Evolutionary conservation across 139 green algal genomes (phyloP), one percentile per base, ranked within the genome.

Genomic region (Edaphochlamys debaryana): DNA sequence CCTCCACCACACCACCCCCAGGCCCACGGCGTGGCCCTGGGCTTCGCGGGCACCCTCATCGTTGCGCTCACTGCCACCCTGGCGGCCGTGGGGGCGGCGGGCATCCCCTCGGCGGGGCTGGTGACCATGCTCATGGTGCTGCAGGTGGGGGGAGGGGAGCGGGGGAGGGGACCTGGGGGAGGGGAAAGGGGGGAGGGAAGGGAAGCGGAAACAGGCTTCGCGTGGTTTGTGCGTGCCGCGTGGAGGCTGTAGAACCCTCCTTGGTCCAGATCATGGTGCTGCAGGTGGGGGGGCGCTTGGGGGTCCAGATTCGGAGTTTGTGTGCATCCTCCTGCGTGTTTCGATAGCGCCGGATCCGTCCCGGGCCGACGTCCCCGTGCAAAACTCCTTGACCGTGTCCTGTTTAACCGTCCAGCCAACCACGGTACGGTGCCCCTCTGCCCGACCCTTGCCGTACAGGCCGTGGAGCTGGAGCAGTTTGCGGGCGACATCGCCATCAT

Each of bases 91-190:
- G 77, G 77, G 17, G 77, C 77, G 0, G 77, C 77, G 25, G 77
- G 77, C 32, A 83, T 83, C 50, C 77, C 77, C 22, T 67, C 42
- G 0, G 77, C 77, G 0, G 77, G 77, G 11, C 64, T 83, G 23
- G 77, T 83, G 1, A 83, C 77, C 25, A 83, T 83, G 77, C 63
- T 83, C n/a, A 83, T 83, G 77, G 77, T 83, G 45, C 77, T 83
- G 42, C 77, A 83, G 62, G 77, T 74, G 77, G 38, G 74, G 23
- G 17, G 13, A 13, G 45, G 45, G 11, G 9, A 13, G 45, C 45
- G 45, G 45, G 45, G 13, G 13, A 54, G 13, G 45, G n/a, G n/a
- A n/a, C n/a, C 9, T 54, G 45, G 45, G 45, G 45, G 45, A 63
- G 13, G 54, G 22, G 23, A 25, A n/a, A n/a, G n/a, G 15, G 23